Percentiles rank a stretch among this genome's conserved stretches.
Evolutionary conservation across 371 early-diverging fungal genomes (phyloP).

Genomic region (Basidiobolus heterosporus): DNA sequence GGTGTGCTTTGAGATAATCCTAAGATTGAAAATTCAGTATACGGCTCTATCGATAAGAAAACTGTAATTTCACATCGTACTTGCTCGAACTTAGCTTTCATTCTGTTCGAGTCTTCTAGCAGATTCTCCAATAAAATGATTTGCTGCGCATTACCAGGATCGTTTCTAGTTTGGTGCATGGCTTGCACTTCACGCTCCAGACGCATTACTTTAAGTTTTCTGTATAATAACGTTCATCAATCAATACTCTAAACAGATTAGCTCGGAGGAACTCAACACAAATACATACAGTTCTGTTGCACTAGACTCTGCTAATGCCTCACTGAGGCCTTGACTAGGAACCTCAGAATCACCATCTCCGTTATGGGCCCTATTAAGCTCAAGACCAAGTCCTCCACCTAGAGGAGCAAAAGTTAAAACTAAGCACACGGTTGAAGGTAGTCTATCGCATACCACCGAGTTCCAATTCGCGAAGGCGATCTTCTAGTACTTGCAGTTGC

Average conservation of each 20-base stretch:
- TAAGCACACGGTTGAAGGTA: too few relatives aligned
- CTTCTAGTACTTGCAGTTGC: conserved; percentile 59
- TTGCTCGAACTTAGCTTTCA: conserved; percentile 52
- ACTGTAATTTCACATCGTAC: conserved; percentile 8
- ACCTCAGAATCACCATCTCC: too few relatives aligned
- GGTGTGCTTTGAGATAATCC: conserved; percentile 49
- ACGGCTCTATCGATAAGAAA: neutral
- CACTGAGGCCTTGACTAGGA: conserved; percentile 5
- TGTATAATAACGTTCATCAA: neutral
- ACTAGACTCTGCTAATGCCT: conserved; percentile 29
- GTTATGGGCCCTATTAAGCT: too few relatives aligned
- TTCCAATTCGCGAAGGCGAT: conserved; percentile 65
- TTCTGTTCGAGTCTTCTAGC: conserved; percentile 50
- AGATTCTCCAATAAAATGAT: conserved; percentile 44
- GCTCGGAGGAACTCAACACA: too few relatives aligned
- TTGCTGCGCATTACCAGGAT: conserved; percentile 23
- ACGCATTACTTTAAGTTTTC: conserved; percentile 31
- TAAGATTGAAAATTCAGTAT: conserved; percentile 3
- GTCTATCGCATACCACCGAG: conserved; percentile 24
- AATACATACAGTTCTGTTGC: conserved; percentile 25
- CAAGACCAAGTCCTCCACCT: too few relatives aligned
- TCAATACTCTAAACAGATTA: neutral
- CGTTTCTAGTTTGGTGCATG: conserved; percentile 32
- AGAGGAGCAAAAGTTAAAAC: too few relatives aligned
- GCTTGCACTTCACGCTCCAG: conserved; percentile 59